Conservation (phyloP, 345 rosid genomes). For the Cardamine chenopodiifolia region DNA sequence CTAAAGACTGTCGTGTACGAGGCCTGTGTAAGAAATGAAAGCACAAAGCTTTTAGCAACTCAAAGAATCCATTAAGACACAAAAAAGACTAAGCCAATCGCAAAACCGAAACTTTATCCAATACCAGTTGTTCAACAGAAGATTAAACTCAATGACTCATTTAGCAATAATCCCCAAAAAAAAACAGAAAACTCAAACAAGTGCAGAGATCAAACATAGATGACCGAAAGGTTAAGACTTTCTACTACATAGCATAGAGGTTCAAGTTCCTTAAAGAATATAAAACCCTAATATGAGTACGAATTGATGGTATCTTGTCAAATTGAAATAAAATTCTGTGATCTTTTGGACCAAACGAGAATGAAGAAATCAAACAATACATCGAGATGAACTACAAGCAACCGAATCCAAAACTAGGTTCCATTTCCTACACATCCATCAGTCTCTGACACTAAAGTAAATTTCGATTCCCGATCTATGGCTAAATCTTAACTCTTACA, state of each 20-base stretch:
- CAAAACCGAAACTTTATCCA: not conserved
- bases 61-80: constrained; percentile 15
- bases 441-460: not conserved
- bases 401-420: not conserved
- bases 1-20: constrained; percentile 26
- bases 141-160: not conserved
- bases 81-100: not conserved
- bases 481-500: constrained; percentile 14
- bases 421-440: not conserved
- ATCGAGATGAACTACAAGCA: not conserved
- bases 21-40: constrained; percentile 11
- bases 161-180: not conserved
- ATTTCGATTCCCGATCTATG: constrained; percentile 15
- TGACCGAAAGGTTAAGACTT: constrained; percentile 17
- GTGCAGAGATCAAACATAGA: constrained; percentile 5
- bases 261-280: constrained; percentile 4
- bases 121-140: not conserved
- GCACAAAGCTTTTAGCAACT: constrained; percentile 25
- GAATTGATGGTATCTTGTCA: not conserved
- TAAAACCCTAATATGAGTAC: not conserved
- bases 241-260: not conserved
- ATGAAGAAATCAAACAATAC: not conserved
- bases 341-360: not conserved
- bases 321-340: not conserved
- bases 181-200: constrained; percentile 16